A percentile compares a stretch with the other conserved stretches of the same genome.
Evolutionary conservation across 192 early-diverging fungal species (phyloP).

Genomic region (Coemansia sp.): DNA sequence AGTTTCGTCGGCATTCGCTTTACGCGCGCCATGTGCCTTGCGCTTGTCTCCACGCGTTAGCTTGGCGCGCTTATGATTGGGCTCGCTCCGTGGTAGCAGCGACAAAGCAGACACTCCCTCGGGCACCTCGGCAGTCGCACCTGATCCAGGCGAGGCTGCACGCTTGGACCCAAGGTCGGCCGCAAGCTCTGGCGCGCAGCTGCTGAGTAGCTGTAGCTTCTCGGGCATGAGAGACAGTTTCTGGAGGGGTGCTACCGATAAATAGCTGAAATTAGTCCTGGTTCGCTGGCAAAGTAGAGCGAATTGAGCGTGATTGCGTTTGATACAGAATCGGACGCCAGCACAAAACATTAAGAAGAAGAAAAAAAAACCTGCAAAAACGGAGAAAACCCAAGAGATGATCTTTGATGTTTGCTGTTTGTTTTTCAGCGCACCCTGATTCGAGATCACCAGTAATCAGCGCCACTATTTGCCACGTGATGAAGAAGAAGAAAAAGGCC

Average conservation of each 20-base stretch:
- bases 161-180: slow-evolving; percentile 3
- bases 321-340: background rate
- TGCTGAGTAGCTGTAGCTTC: background rate
- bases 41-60: slow-evolving; percentile 4
- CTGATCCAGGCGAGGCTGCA: background rate
- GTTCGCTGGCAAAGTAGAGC: background rate
- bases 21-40: slow-evolving; percentile 20
- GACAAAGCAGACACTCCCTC: background rate
- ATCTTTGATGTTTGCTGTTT: too few species aligned
- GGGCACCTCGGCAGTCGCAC: background rate
- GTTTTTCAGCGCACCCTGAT: too few species aligned
- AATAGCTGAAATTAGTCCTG: background rate
- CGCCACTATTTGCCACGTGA: too few species aligned
- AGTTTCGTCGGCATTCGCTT: slow-evolving; percentile 33
- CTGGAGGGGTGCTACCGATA: background rate
- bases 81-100: background rate
- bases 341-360: background rate
- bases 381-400: too few species aligned
- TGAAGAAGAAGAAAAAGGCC: too few species aligned
- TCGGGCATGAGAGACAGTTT: background rate
- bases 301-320: background rate
- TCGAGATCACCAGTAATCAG: too few species aligned
- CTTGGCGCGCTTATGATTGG: slow-evolving; percentile 37
- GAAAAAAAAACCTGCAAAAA: too few species aligned
- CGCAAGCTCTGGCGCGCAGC: background rate